Evolutionary conservation across 2,329 filamentous ascomycete genomes (phyloP), one percentile per base, ranked within the genome.

Genomic region (Fusarium algeriense): DNA sequence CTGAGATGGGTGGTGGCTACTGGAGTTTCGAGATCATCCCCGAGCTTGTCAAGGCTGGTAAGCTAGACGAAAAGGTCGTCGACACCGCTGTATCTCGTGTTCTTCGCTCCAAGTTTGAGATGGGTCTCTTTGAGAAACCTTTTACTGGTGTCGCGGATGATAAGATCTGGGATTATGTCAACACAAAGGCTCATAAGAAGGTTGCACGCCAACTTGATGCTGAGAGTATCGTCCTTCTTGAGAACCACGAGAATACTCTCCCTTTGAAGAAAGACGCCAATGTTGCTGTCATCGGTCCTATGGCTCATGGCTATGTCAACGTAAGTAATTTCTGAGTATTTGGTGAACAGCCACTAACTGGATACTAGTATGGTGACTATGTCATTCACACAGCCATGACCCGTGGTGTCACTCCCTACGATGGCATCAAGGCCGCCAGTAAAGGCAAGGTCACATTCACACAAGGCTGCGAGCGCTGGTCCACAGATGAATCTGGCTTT

Each of bases 1-100:
- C 92, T 15, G 92, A 94, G 75, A 93, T 93, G 92, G 92, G 92
- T 15, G 91, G 92, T 41, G 92, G 92, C 23, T 91, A 89, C 23
- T 93, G 88, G 82, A 93, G 90, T 77, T 91, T 89, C 76, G 85
- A 89, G 70, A 87, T 85, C 38, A 93, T 94, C 55, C 90, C 91
- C 9, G 83, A 87, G 32, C 84, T 93, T 52, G 84, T 93, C 19
- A 80, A 88, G 58, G 84, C 86, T 3, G 90, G 90, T 1, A 89
- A 87, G 60, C 81, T 94, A 3, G 84, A 88, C 44, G 83, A 89
- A 32, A 81, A 85, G 9, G 75, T 87, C 30, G 88, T 93, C n/a
- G 85, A 93, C 77, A 86, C 83, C 12, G 91, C 92, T 7, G 91
- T 93, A 4, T 84, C 88, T 7, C 84, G 92, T 58, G 82, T 91